Evolutionary conservation across 2,329 filamentous ascomycete genomes (phyloP).

Genomic region (Penicillium sp.): DNA sequence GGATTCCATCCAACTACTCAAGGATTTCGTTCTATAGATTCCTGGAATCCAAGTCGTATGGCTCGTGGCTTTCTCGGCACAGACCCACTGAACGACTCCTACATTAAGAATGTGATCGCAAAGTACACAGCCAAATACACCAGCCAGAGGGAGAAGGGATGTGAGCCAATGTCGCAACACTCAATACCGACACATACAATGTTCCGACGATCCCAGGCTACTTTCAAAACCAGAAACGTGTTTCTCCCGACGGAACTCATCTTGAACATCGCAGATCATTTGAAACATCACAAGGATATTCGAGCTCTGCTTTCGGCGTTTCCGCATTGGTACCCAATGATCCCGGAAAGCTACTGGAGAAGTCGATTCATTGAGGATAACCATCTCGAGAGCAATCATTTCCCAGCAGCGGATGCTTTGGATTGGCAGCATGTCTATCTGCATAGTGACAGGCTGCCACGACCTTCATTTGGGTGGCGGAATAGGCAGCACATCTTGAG

Average conservation of each 20-base stretch:
- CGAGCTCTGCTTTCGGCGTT: background rate
- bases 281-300: background rate
- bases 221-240: background rate
- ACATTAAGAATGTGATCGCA: background rate
- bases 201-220: background rate
- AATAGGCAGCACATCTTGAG: background rate
- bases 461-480: background rate
- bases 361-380: background rate
- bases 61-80: background rate
- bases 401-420: background rate
- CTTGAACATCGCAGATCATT: background rate
- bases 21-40: background rate
- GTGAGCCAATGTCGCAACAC: no score
- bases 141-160: background rate
- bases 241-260: background rate
- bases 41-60: no score
- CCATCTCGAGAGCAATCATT: background rate
- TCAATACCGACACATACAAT: background rate
- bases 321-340: background rate
- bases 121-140: background rate
- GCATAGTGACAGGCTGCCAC: background rate
- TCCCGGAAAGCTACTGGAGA: background rate
- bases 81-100: background rate
- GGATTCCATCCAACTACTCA: background rate
- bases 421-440: background rate